A percentile compares a stretch with the other conserved stretches of the same genome.
Evolutionary conservation across 495 filamentous ascomycete genomes (phyloP).

Genomic region (Sordaria brevicollis): DNA sequence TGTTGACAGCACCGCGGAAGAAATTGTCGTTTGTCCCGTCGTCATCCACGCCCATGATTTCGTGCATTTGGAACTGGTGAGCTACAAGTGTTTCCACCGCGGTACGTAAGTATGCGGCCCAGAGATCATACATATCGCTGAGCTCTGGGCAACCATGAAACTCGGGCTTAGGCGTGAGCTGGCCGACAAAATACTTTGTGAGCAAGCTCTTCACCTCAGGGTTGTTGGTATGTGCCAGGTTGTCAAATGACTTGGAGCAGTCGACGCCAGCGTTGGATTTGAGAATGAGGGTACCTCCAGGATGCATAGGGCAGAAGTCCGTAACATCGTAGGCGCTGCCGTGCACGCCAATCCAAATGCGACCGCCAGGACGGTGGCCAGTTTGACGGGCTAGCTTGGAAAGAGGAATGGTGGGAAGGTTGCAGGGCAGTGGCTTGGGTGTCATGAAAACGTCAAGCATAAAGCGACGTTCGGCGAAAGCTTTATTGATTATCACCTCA

Average conservation of each 20-base stretch:
- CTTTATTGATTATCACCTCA: slow-evolving; percentile 37
- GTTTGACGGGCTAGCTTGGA: slow-evolving; percentile 39
- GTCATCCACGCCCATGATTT: slow-evolving; percentile 32
- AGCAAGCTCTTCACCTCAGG: slow-evolving; percentile 38
- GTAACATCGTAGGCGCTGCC: slow-evolving; percentile 41
- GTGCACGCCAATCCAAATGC: slow-evolving; percentile 44
- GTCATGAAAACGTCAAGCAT: slow-evolving; percentile 49
- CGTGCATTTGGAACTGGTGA: slow-evolving; percentile 39
- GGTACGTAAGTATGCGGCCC: slow-evolving; percentile 34
- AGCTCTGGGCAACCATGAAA: slow-evolving; percentile 30
- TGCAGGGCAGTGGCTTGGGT: slow-evolving; percentile 37
- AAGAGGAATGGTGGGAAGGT: slow-evolving; percentile 34
- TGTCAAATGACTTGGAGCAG: slow-evolving; percentile 41
- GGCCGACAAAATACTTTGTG: slow-evolving; percentile 42
- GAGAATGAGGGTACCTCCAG: slow-evolving; percentile 39
- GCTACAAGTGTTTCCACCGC: slow-evolving; percentile 39
- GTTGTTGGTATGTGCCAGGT: slow-evolving; percentile 41
- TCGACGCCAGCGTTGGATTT: slow-evolving; percentile 43
- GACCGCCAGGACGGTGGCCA: slow-evolving; percentile 34
- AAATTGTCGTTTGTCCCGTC: slow-evolving; percentile 10
- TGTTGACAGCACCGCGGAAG: slow-evolving; percentile 16
- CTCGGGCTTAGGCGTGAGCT: slow-evolving; percentile 37
- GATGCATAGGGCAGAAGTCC: slow-evolving; percentile 40
- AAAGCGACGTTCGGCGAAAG: slow-evolving; percentile 41
- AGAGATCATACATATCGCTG: slow-evolving; percentile 32